These are phyloP conservation scores for Paulownia fortunei DNA, from an alignment of 257 asterid genomes.

Conservation along the genomic window DNA sequence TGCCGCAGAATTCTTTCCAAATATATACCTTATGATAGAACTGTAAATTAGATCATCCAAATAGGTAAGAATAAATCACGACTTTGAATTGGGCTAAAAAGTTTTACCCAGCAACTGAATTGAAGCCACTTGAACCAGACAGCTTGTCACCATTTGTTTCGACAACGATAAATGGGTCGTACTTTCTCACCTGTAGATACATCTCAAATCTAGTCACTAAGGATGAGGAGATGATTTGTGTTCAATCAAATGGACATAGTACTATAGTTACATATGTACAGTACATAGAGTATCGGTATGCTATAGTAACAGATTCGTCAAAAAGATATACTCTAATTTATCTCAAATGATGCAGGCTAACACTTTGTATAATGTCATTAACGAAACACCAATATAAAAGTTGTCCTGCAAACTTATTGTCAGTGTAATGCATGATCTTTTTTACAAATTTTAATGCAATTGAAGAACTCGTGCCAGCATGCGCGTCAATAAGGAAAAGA, in stretches of 20 bases:
- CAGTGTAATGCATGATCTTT: background rate
- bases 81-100: background rate
- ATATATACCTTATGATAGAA: constrained; percentile 62
- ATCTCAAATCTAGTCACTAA: background rate
- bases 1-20: constrained; percentile 75
- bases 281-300: background rate
- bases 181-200: constrained; percentile 67
- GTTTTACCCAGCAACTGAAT: constrained; percentile 84
- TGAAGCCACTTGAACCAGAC: constrained; percentile 80
- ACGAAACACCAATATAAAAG: background rate
- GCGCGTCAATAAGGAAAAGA: background rate
- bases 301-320: background rate
- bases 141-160: constrained; percentile 76
- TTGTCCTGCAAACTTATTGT: background rate
- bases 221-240: background rate
- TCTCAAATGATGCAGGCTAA: background rate
- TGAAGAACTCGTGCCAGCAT: background rate
- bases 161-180: constrained; percentile 70
- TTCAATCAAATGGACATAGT: background rate
- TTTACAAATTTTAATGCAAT: background rate
- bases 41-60: constrained; percentile 11
- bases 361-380: background rate
- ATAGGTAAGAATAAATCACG: background rate
- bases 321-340: background rate
- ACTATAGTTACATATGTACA: too few species aligned